Evolutionary conservation across 176 grass and related monocot species (phyloP).

Genomic region (Alopecurus myosuroides): DNA sequence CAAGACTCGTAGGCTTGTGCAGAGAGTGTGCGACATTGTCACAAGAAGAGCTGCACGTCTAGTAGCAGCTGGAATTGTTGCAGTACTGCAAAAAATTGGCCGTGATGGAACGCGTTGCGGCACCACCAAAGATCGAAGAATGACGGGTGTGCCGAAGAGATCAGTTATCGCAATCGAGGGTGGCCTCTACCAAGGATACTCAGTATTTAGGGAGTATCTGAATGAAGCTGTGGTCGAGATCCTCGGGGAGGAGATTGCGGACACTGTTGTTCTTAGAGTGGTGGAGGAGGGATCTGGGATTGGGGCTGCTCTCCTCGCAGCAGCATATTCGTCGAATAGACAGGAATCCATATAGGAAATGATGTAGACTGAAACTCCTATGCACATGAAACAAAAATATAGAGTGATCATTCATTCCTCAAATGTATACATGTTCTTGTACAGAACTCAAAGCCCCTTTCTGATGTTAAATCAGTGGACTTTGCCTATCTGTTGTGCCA

Average conservation of each 20-base stretch:
- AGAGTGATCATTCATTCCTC: constrained; percentile 17
- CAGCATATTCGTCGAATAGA: constrained; percentile 46
- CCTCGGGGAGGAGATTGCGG: constrained; percentile 61
- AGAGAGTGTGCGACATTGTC: constrained; percentile 57
- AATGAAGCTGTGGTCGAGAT: constrained; percentile 78
- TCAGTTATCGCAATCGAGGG: constrained; percentile 69
- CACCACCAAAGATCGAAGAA: constrained; percentile 19
- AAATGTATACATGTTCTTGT: constrained; percentile 29
- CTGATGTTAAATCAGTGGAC: not conserved
- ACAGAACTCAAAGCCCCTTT: not conserved
- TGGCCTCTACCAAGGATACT: constrained; percentile 60
- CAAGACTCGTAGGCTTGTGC: constrained; percentile 59
- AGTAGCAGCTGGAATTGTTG: constrained; percentile 68
- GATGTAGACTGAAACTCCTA: constrained; percentile 19
- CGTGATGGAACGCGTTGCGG: constrained; percentile 59
- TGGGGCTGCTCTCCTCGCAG: constrained; percentile 71
- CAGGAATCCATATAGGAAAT: constrained; percentile 33
- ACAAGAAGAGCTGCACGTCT: constrained; percentile 66
- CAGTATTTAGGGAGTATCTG: constrained; percentile 65
- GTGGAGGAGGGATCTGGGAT: constrained; percentile 67
- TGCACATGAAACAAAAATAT: constrained; percentile 40
- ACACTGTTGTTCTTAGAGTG: constrained; percentile 50
- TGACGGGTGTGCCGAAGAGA: constrained; percentile 32
- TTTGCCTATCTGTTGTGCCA: not conserved
- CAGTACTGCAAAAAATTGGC: constrained; percentile 67